Evolutionary conservation across 1,284 basidiomycete genomes (phyloP), one percentile per base, ranked within the genome.

Genomic region (Wolfiporia cocos): DNA sequence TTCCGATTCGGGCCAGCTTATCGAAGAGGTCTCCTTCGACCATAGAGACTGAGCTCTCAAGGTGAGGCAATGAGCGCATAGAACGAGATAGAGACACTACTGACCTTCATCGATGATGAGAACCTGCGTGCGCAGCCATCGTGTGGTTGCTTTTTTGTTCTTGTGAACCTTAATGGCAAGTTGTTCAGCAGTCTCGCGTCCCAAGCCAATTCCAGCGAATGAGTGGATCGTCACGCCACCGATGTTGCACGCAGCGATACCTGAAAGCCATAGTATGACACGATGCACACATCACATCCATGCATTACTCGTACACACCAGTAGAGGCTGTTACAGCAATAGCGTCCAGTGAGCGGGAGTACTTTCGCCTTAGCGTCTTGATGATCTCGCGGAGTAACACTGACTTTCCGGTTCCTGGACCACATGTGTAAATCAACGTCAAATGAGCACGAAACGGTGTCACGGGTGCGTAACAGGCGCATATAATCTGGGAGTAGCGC

Each of bases 301-400:
- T n/a, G n/a, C n/a, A n/a, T n/a, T n/a, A n/a, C n/a, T 26, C 21
- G 59, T 55, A 61, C 62, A 34, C 41, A 77, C 84, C 81, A 4
- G 93, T 97, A 5, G 89, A 90, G 5, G 93, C 93, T 1, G 92
- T 96, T 39, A 96, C 78, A 3, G 86, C 92, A 5, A 95, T 74
- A 0, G 73, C 73, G 43, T 83, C 77, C 0, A 68, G 60, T 0
- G 68, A 61, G 28, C 58, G 70, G 34, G 53, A 43, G 51, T 71
- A 59, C 54, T 74, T 81, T 51, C 65, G 67, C 47, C 64, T 64
- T 41, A 91, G 65, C 9, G 70, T 63, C 31, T 65, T 61, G 58
- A 97, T 94, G 49, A 96, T 92, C 58, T 91, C 87, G 7, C 89
- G 78, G 2, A 96, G 69, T 1, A 96, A 70, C 10, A 96, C 88